Conservation (phyloP, 2,329 filamentous ascomycete species). For the Aspergillus japonicus region DNA sequence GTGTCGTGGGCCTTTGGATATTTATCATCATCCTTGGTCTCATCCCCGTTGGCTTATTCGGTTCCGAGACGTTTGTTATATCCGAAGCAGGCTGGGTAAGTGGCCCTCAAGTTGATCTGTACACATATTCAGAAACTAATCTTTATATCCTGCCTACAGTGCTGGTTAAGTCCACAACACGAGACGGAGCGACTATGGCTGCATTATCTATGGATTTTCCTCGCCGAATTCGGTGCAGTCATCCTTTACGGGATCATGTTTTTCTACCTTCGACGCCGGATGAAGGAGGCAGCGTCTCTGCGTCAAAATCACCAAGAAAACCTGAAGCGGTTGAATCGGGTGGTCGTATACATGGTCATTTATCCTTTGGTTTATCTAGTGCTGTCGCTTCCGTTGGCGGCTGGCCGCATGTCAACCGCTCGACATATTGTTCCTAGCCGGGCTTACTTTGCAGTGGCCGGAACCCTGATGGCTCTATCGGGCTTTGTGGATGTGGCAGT, state of each 20-base stretch:
- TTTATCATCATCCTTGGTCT: constrained; percentile 49
- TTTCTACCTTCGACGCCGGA: constrained; percentile 47
- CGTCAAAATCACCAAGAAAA: constrained; percentile 34
- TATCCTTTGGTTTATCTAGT: constrained; percentile 56
- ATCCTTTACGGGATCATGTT: constrained; percentile 51
- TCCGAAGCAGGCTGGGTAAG: constrained; percentile 52
- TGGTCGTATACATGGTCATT: constrained; percentile 47
- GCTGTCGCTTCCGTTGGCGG: constrained; percentile 62
- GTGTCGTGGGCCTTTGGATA: constrained; percentile 47
- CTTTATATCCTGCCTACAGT: constrained; percentile 33
- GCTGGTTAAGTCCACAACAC: constrained; percentile 49
- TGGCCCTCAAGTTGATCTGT: neutral
- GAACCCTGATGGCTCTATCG: constrained; percentile 56
- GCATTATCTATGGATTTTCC: constrained; percentile 57
- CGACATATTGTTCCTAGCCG: constrained; percentile 33
- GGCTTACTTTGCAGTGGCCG: constrained; percentile 52
- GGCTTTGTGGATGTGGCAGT: constrained; percentile 59
- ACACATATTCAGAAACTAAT: constrained; percentile 2
- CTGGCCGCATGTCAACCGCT: constrained; percentile 42
- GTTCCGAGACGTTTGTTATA: constrained; percentile 44
- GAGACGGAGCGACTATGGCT: constrained; percentile 50
- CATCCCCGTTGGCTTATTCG: constrained; percentile 46
- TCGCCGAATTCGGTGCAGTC: constrained; percentile 53
- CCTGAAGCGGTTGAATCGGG: constrained; percentile 38
- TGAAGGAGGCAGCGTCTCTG: constrained; percentile 36